Evolutionary conservation across 2,329 filamentous ascomycete genomes (phyloP), one percentile per base, ranked within the genome.

Genomic region (Tetracladium maxilliforme): DNA sequence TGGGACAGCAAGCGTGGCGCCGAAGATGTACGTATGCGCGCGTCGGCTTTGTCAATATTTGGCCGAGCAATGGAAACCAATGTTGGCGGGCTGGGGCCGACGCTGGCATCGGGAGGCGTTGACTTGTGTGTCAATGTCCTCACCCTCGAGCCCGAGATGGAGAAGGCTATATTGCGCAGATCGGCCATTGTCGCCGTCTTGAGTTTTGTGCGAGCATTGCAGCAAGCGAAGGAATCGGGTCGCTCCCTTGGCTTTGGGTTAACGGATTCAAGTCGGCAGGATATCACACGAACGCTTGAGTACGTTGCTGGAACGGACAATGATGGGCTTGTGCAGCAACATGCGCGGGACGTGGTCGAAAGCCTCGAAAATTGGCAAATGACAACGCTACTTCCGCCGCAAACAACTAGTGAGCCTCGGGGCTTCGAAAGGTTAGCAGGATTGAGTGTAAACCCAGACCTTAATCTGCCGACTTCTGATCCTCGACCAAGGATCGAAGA

Each of bases 11-110:
- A 68, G 28, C 52, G 61, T 10, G 74, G 72, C 1, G 61, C 61
- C 30, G 77, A 83, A 43, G 77, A 83, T 39, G 54, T 81, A 9
- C 61, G 78, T 4, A 64, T 84, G 35, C 67, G 78, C 2, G 54
- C 74, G 10, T 81, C 76, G 13, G 71, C 76, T 4, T 45, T 84
- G 6, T 76, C 73, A 5, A 61, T 83, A 23, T 54, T 83, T 21
- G 64, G 65, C 1, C 50, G 51, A 2, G 58, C 59, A 1, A 45
- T 81, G 14, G 73, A 81, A 42, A 64, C 58, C 2, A 73, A 71
- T 34, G 50, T 74, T 4, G 48, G 51, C 2, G 70, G 68, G 0
- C 45, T 75, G 14, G 64, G 66, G 2, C 43, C 67, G 1, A 43
- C 50, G 6, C 37, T 70, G 10, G 56, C 68, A 9, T 62, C 64